phyloP scores from a whole-genome alignment of 2,329 filamentous ascomycete genomes.

The Thermothelomyces thermophilus region DNA sequence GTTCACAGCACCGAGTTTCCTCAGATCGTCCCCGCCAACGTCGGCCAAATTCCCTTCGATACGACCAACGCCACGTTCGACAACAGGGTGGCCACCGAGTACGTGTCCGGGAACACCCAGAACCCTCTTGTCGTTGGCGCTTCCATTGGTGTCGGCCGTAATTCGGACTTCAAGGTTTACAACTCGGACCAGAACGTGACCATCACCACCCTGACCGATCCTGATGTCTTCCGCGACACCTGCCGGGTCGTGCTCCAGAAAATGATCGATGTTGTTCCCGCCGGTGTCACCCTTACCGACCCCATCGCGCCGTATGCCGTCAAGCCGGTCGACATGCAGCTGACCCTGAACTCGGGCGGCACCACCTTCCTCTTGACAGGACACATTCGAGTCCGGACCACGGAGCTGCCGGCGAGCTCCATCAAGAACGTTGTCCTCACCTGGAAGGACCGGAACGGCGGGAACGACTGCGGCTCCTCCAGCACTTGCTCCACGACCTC shows the following conservation, averaged over 20 bases:
- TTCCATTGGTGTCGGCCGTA: conserved; percentile 37
- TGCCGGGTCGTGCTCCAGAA: conserved; percentile 50
- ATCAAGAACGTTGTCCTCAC: conserved; percentile 45
- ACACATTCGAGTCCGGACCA: conserved; percentile 52
- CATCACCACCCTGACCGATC: conserved; percentile 40
- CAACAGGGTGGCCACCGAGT: conserved; percentile 51
- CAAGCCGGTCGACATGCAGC: conserved; percentile 52
- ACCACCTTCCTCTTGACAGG: conserved; percentile 45
- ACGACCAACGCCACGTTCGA: conserved; percentile 45
- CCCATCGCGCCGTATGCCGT: conserved; percentile 50
- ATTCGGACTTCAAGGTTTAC: conserved; percentile 52
- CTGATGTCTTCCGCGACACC: conserved; percentile 37
- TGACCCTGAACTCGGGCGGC: conserved; percentile 45
- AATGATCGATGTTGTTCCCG: conserved; percentile 56
- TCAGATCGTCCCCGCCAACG: conserved; percentile 40
- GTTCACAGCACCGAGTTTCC: conserved; percentile 51
- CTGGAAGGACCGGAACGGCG: conserved; percentile 51
- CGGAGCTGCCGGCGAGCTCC: conserved; percentile 34
- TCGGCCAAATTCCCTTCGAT: conserved; percentile 43
- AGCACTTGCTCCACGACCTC: conserved; percentile 40
- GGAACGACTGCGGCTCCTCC: conserved; percentile 36
- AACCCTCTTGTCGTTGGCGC: conserved; percentile 51
- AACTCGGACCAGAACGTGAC: conserved; percentile 50
- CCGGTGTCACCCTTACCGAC: conserved; percentile 43
- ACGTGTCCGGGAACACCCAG: conserved; percentile 45